Conservation (phyloP, 305 asterid species). For the Striga hermonthica region DNA sequence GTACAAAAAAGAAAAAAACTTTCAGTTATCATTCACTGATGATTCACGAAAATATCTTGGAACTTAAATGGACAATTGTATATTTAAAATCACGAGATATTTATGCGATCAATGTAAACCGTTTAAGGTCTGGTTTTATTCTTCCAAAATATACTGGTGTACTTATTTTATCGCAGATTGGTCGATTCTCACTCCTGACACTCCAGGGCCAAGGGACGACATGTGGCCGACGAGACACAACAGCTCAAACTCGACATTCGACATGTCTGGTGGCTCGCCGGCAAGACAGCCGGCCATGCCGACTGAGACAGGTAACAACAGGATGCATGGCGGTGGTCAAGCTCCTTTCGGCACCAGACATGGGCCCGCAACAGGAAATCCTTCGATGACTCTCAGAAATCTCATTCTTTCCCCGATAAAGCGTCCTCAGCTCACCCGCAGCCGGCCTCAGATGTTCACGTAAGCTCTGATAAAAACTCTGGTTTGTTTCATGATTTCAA, state of each 20-base stretch:
- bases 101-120: not conserved
- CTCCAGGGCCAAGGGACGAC: conserved; percentile 96
- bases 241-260: conserved; percentile 52
- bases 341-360: conserved; percentile 40
- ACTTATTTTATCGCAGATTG: conserved; percentile 66
- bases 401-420: conserved; percentile 62
- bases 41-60: too few species aligned
- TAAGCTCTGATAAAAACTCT: conserved; percentile 29
- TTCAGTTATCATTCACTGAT: too few species aligned
- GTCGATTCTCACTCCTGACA: conserved; percentile 82
- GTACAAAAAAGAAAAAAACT: not conserved
- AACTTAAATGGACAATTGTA: too few species aligned
- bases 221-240: conserved; percentile 68
- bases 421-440: conserved; percentile 66
- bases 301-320: conserved; percentile 43
- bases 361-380: conserved; percentile 49
- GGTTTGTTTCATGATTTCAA: too few species aligned
- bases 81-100: not conserved
- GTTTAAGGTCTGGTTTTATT: conserved; percentile 15
- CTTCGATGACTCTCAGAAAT: conserved; percentile 62
- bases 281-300: conserved; percentile 42
- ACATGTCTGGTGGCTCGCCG: conserved; percentile 53
- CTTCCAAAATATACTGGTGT: conserved; percentile 49
- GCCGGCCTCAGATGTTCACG: conserved; percentile 62
- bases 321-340: conserved; percentile 45